These are phyloP conservation scores for Schrenkiella parvula DNA, from an alignment of 345 rosid species.

Conservation along the genomic window DNA sequence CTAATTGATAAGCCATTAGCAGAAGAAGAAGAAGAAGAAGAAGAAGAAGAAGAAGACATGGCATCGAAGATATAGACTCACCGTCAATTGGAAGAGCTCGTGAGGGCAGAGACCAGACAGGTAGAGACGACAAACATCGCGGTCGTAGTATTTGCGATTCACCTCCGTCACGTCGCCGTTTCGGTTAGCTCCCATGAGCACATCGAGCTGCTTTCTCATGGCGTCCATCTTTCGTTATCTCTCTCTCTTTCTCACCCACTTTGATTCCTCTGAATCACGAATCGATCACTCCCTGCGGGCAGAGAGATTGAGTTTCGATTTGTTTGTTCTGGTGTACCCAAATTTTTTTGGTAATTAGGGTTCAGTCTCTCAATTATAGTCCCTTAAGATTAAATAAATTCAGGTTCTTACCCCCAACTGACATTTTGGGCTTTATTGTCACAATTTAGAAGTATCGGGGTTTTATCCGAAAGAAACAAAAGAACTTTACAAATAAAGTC, in stretches of 20 bases:
- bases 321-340: not conserved
- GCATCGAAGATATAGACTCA: slow-evolving; percentile 18
- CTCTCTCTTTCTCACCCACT: not conserved
- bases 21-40: not conserved
- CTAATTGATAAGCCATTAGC: not conserved
- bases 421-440: not conserved
- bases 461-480: not conserved
- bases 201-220: slow-evolving; percentile 98
- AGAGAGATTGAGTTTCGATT: slow-evolving; percentile 16
- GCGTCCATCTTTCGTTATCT: slow-evolving; percentile 65
- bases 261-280: not conserved
- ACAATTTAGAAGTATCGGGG: not conserved
- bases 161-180: slow-evolving; percentile 98
- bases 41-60: not conserved
- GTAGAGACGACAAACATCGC: slow-evolving; percentile 96
- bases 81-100: slow-evolving; percentile 97
- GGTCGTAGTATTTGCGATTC: slow-evolving; percentile 97
- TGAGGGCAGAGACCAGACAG: slow-evolving; percentile 98
- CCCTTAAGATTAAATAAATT: not conserved
- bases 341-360: slow-evolving; percentile 18
- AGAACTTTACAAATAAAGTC: not conserved
- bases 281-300: slow-evolving; percentile 2
- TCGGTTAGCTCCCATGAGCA: slow-evolving; percentile 97
- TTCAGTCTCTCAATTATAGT: not conserved
- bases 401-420: not conserved